Evolutionary conservation across 805 yeast species (phyloP), one percentile per base, ranked within the genome.

Genomic region (Metschnikowia lunata): DNA sequence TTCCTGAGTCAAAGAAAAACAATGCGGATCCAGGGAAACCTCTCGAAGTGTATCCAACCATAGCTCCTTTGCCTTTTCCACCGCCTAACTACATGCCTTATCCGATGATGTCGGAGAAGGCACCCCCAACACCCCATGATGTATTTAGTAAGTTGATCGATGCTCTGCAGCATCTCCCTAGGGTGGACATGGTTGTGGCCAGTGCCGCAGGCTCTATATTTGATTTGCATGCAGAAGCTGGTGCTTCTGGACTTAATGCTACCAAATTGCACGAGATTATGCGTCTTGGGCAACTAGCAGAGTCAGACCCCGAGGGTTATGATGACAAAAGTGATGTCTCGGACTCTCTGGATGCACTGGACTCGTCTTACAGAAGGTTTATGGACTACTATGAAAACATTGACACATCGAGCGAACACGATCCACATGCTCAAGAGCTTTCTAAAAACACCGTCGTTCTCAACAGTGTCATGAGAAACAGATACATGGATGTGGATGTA

Each of bases 11-110:
- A 29, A 11, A 10, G 31, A 12, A 29, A 11, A 12, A 29, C n/a
- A 12, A 10, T 6, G 31, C 11, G 6, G 31, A 29, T 29, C n/a
- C 11, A 11, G 31, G n/a, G 4, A 12, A 10, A 6, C 31, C n/a
- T 29, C 42, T 39, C 6, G 34, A 23, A 7, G 13, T 23, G 27
- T n/a, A 32, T 28, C 51, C 51, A 4, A 43, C 35, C 26, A 58
- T 67, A 26, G 71, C 74, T 6, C 76, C 76, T 8, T 58, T 71
- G 29, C 75, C 76, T 12, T 71, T 71, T 38, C 75, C 76, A 7
- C 76, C 75, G 2, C 61, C 63, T n/a, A 61, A 66, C 42, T 71
- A 60, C 56, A 71, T 71, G 75, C 73, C 76, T 6, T 69, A 68
- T 46, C 73, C 74, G 1, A 49, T 71, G 30, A 45, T 61, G n/a